Evolutionary conservation across 768 basidiomycete species (phyloP), one percentile per base, ranked within the genome.

Genomic region (Pleurotus cornucopiae): DNA sequence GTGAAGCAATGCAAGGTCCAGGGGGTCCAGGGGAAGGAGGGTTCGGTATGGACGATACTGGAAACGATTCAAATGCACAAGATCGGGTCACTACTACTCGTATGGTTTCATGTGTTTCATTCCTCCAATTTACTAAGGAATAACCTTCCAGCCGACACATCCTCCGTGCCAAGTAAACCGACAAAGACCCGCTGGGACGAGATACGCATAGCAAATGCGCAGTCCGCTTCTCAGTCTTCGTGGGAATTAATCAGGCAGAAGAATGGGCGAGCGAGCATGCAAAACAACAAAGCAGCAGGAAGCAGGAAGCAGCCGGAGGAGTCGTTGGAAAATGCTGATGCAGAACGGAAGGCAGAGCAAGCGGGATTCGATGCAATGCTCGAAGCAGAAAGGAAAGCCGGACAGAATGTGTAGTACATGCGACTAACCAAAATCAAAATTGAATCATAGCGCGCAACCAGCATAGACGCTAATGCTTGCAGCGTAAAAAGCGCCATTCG

Each of bases 221-320:
- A 70, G 13, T 67, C 72, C 16, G 71, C 67, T 26, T 39, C 18
- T 16, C 57, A 69, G 13, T 88, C 88, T 16, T 74, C 85, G 3
- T 89, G 88, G 88, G 88, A 89, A 61, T 66, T 70, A 21, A 72
- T 90, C 18, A 82, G 88, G 30, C 84, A 87, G 64, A 74, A 72
- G 46, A 76, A 85, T 58, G 78, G 80, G 64, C 75, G 71, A 58
- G 56, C 63, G 6, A 57, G 69, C 55, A 55, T 73, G 66, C 49
- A 57, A 61, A 37, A 56, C 60, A 46, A 16, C 34, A 14, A 47
- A 45, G 12, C 21, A 46, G 45, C 21, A 49, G 30, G 38, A 16
- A 25, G 37, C 14, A 23, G 16, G 0, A 1, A 1, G 41, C 11
- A 21, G 25, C 14, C 30, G 5, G 20, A 53, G n/a, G 13, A 23